Conservation (phyloP, 805 yeast genomes). For the Candida saitoana region DNA sequence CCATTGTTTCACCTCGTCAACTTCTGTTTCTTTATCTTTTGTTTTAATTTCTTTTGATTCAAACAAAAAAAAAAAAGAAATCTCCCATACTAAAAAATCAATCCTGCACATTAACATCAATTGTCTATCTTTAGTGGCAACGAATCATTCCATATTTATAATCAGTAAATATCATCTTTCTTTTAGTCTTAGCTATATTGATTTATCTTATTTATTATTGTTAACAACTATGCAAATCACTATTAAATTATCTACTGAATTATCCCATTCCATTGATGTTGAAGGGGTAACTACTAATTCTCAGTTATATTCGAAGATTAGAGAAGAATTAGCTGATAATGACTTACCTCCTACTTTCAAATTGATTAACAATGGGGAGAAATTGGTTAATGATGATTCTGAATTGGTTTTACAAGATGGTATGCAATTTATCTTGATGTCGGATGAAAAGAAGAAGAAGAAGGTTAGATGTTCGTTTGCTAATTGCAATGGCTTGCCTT, state of each 20-base stretch:
- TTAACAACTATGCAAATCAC: slow-evolving; percentile 53
- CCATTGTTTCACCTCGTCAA: too few species aligned
- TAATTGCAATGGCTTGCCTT: slow-evolving; percentile 61
- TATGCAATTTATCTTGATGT: slow-evolving; percentile 13
- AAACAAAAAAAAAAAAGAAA: too few species aligned
- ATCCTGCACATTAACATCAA: too few species aligned
- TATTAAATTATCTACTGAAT: slow-evolving; percentile 44
- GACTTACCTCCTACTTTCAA: slow-evolving; percentile 20
- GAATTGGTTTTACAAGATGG: slow-evolving; percentile 18
- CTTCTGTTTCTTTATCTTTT: too few species aligned
- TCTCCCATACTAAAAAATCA: too few species aligned
- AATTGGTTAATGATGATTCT: slow-evolving; percentile 21
- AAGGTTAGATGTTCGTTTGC: slow-evolving; percentile 49
- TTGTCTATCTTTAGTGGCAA: too few species aligned
- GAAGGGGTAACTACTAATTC: background rate
- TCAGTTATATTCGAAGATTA: background rate
- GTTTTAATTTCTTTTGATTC: too few species aligned
- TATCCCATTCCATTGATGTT: slow-evolving; percentile 35
- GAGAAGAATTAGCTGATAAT: background rate
- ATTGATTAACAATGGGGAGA: slow-evolving; percentile 37
- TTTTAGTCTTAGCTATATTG: too few species aligned
- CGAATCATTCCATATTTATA: too few species aligned
- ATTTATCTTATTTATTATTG: too few species aligned
- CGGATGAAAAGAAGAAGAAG: slow-evolving; percentile 28
- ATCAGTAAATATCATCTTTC: too few species aligned